Evolutionary conservation across 1,284 basidiomycete species (phyloP), one percentile per base, ranked within the genome.

Genomic region (Polyporus tsugae): DNA sequence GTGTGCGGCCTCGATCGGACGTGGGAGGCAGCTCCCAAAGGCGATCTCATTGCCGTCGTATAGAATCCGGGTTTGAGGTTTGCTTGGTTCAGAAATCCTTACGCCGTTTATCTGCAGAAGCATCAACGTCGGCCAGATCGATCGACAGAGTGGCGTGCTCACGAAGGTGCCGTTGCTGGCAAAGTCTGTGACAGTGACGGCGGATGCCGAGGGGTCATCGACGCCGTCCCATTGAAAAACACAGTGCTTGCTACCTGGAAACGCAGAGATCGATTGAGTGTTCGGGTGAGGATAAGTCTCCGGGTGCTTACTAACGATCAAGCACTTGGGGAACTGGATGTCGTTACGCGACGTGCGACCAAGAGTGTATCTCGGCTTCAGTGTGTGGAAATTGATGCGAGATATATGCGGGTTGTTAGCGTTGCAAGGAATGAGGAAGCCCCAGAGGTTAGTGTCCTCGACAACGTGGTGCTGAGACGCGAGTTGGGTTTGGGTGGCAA

Each of bases 81-180:
- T 69, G 82, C 83, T 71, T 80, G 55, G 55, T 88, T 60, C 85
- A 87, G 35, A 15, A 66, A 95, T 84, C 75, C 83, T 88, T 59
- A 80, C 79, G 7, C 89, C 89, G 71, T 93, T 93, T 75, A 95
- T 89, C 93, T 95, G 70, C 29, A 22, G 33, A 36, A 39, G 46
- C n/a, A 42, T 36, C 29, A 63, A n/a, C 25, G 25, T 17, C 22
- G 9, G 2, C n/a, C 7, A 13, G 35, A 29, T 53, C 63, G 17
- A 63, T 70, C 59, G 74, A 53, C 49, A 6, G 35, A 55, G 22
- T 10, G 33, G 36, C 19, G 68, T 22, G 66, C 93, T 78, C 79
- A 95, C 93, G 80, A 86, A 96, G 10, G 95, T 96, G n/a, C 69
- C 95, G 75, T 96, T 96, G 67, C 90, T 92, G n/a, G 92, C 95